These are phyloP conservation scores for Peterozyma toletana DNA, from an alignment of 805 yeast species.

Conservation along the genomic window DNA sequence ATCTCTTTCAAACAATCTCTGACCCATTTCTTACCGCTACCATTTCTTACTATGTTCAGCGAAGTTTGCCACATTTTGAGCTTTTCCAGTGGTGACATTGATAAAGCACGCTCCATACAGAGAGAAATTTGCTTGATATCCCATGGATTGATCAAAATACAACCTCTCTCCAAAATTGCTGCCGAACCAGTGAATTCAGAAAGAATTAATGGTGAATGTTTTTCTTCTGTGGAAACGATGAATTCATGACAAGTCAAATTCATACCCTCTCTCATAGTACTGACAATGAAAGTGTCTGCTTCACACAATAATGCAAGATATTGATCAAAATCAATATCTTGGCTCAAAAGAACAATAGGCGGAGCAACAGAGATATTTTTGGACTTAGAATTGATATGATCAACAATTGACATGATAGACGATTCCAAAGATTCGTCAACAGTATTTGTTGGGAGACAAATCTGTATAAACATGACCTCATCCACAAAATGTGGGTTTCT, in stretches of 20 bases:
- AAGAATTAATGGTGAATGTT: constrained; percentile 74
- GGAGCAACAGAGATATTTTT: constrained; percentile 66
- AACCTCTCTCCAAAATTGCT: constrained; percentile 60
- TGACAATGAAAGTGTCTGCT: constrained; percentile 82
- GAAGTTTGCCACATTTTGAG: constrained; percentile 54
- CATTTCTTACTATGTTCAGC: constrained; percentile 48
- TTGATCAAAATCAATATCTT: constrained; percentile 84
- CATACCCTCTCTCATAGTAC: constrained; percentile 95
- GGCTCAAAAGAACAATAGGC: constrained; percentile 83
- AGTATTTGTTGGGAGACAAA: constrained; percentile 54
- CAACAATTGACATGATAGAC: constrained; percentile 70
- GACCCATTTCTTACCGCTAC: constrained; percentile 78
- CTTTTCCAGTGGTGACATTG: constrained; percentile 56
- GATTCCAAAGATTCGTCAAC: constrained; percentile 53
- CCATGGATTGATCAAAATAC: constrained; percentile 88
- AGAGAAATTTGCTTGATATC: constrained; percentile 60
- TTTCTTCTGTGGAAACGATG: constrained; percentile 62
- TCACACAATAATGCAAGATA: constrained; percentile 80
- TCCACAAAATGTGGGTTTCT: constrained; percentile 67
- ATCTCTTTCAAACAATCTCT: constrained; percentile 46
- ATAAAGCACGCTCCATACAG: constrained; percentile 57
- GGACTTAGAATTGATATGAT: constrained; percentile 74
- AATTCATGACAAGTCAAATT: constrained; percentile 95
- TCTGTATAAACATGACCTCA: constrained; percentile 72
- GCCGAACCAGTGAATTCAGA: constrained; percentile 97